Percentiles rank a stretch among this genome's conserved stretches.
phyloP scores from a whole-genome alignment of 2,329 filamentous ascomycete species.

The Xylaria sp. region DNA sequence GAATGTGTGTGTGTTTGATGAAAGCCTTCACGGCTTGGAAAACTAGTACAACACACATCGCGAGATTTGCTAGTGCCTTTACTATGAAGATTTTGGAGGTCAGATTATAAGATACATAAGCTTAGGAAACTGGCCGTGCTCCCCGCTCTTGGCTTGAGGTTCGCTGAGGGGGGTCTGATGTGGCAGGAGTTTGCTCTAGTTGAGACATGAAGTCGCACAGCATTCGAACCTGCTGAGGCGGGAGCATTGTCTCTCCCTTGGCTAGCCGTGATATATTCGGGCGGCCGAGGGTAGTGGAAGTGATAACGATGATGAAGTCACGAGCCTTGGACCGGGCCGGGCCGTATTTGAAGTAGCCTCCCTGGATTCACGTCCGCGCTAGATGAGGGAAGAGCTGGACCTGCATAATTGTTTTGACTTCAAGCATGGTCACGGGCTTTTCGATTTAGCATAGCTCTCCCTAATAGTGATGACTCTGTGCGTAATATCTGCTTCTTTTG shows the following conservation, averaged over 20 bases:
- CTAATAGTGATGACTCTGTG: not conserved
- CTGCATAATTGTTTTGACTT: constrained; percentile 57
- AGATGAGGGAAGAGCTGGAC: constrained; percentile 56
- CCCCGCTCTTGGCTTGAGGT: constrained; percentile 6
- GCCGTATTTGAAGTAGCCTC: constrained; percentile 23
- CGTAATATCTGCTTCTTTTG: not conserved
- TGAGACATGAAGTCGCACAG: constrained; percentile 34
- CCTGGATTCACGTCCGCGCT: not conserved
- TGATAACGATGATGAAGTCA: constrained; percentile 8
- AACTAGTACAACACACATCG: not conserved
- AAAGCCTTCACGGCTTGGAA: not conserved
- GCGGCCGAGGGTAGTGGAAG: not conserved
- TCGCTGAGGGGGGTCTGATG: constrained; percentile 1
- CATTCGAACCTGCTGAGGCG: constrained; percentile 3
- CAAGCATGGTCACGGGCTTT: constrained; percentile 59
- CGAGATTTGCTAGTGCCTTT: not conserved
- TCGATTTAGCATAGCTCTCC: constrained; percentile 43
- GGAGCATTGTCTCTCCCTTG: constrained; percentile 5
- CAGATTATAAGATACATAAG: not conserved
- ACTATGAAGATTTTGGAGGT: not conserved
- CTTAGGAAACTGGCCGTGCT: not conserved
- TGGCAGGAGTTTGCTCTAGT: constrained; percentile 15
- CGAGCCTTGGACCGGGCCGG: constrained; percentile 9
- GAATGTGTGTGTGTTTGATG: not conserved
- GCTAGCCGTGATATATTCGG: constrained; percentile 9